Evolutionary conservation across 805 yeast species (phyloP).

Genomic region (Candida tibetensis): DNA sequence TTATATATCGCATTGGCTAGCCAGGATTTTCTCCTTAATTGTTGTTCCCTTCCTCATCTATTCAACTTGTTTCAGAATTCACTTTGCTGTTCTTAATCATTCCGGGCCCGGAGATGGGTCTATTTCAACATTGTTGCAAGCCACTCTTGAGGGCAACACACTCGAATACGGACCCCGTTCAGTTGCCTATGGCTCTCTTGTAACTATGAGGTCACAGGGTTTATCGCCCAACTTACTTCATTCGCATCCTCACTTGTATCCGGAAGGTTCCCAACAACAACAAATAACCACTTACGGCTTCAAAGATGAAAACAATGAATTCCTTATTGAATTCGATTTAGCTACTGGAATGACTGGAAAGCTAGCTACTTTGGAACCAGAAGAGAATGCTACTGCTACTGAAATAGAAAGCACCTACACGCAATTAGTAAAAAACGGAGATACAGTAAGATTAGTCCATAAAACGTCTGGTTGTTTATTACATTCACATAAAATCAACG

Average conservation of each 20-base stretch:
- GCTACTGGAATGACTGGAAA: conserved; percentile 30
- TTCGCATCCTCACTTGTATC: conserved; percentile 82
- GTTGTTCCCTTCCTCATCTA: conserved; percentile 70
- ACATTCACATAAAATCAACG: conserved; percentile 78
- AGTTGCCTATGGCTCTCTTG: conserved; percentile 57
- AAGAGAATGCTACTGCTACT: conserved; percentile 14
- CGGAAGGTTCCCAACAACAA: conserved; percentile 91
- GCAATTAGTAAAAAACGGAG: conserved; percentile 53
- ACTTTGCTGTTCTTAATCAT: conserved; percentile 68
- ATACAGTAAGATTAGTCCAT: conserved; percentile 69
- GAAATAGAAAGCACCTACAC: conserved; percentile 7
- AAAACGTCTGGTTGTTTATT: conserved; percentile 66
- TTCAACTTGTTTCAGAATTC: conserved; percentile 71
- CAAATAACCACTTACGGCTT: conserved; percentile 91
- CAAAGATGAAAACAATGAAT: conserved; percentile 95
- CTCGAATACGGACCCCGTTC: conserved; percentile 67
- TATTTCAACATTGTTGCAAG: conserved; percentile 86
- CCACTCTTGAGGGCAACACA: conserved; percentile 68
- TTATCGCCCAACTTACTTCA: conserved; percentile 75
- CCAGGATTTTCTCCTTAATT: conserved; percentile 65
- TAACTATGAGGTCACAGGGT: conserved; percentile 69
- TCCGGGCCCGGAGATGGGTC: conserved; percentile 94
- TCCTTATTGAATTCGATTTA: conserved; percentile 77
- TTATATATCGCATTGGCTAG: conserved; percentile 66
- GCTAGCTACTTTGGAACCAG: conserved; percentile 29